Base-by-base conservation (phyloP, 2,329 filamentous ascomycete species). In the Monosporascus sp. region DNA sequence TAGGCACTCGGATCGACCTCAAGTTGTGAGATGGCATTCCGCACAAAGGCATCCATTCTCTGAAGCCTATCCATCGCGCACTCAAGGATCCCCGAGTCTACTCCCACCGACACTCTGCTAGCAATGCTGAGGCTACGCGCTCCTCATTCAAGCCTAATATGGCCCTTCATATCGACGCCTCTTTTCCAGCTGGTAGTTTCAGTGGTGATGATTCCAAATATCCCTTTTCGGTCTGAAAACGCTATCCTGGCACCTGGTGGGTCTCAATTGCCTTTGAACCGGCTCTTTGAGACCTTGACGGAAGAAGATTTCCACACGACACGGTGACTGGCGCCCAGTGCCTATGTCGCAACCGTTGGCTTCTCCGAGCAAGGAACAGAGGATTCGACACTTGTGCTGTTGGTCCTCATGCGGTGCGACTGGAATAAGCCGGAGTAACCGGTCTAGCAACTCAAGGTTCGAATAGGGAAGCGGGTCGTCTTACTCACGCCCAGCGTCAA, bases 391-490 rank as follows among this genome's bases (percentile, higher is more conserved):
- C 80, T 14, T 71, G 75, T 37, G 81, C 83, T 40, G 84, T 85
- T 54, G 76, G 80, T 48, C 78, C 75, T 50, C 76, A 82, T 66
- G 84, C 87, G 38, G 80, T 88, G 50, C 83, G 85, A 62, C 82
- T 93, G n/a, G 88, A 87, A 47, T 78, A 84, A 63, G 82, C 86
- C 27, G 89, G 89, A 58, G 82, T 92, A 43, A 81, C 85, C 17
- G 88, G 88, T 20, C 78, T 93, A 47, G 86, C 88, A 48, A 89
- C 86, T 11, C 88, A 91, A 68, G 89, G 89, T 47, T 90, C 86
- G 66, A 93, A 93, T 66, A 89, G 89, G 63, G 90, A 94, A 74
- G 88, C 90, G 7, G 88, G 91, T 14, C 88, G 91, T 65, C 79
- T 93, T 36, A 84, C 85, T 44, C 85, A 86, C 62, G 75, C 80